Percentiles rank a stretch among this genome's conserved stretches.
These are phyloP conservation scores for Hypsizygus ulmarius DNA, from an alignment of 1,284 basidiomycete genomes.

Conservation along the genomic window DNA sequence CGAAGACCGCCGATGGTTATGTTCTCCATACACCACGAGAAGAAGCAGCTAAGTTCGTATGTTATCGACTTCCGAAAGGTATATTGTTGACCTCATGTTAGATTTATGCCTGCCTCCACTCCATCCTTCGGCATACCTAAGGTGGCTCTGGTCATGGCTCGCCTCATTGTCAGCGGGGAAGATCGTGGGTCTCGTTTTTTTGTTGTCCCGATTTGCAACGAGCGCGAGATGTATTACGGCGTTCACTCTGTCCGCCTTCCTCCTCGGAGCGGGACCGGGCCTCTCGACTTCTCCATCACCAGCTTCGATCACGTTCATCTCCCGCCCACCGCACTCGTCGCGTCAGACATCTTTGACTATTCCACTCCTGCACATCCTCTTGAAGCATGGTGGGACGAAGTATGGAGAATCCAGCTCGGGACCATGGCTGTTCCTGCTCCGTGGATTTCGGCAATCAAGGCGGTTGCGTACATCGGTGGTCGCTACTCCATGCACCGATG, in stretches of 20 bases:
- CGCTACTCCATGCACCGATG: constrained; percentile 49
- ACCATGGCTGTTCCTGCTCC: constrained; percentile 47
- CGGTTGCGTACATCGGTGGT: constrained; percentile 47
- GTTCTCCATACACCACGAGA: constrained; percentile 52
- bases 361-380: constrained; percentile 36
- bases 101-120: constrained; percentile 59
- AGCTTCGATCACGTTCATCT: constrained; percentile 45
- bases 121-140: constrained; percentile 51
- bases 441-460: constrained; percentile 46
- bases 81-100: constrained; percentile 21
- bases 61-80: constrained; percentile 2
- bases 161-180: constrained; percentile 45
- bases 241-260: constrained; percentile 43
- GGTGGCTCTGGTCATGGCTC: constrained; percentile 52
- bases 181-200: constrained; percentile 53
- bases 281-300: constrained; percentile 49
- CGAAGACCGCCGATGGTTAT: constrained; percentile 45
- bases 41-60: constrained; percentile 53
- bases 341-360: constrained; percentile 39
- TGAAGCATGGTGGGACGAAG: constrained; percentile 49
- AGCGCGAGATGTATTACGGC: constrained; percentile 47
- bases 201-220: constrained; percentile 47
- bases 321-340: constrained; percentile 42
- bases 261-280: constrained; percentile 42
- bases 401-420: constrained; percentile 51